Evolutionary conservation across 345 rosid species (phyloP).

Genomic region (Moringa oleifera): DNA sequence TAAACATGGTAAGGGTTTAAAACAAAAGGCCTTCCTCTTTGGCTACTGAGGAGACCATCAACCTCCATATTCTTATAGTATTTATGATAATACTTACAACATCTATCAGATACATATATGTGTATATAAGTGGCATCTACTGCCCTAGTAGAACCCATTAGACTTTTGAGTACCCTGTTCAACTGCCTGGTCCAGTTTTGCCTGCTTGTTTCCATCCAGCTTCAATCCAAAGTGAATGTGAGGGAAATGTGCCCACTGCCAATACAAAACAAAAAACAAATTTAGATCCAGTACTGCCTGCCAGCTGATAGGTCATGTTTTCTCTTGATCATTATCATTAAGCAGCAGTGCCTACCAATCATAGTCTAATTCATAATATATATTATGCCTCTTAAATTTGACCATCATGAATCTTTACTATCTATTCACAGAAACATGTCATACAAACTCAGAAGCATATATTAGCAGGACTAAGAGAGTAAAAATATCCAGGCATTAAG

Average conservation of each 20-base stretch:
- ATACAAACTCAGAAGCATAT: too few relatives aligned
- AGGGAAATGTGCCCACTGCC: slow-evolving; percentile 96
- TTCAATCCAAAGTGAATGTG: slow-evolving; percentile 88
- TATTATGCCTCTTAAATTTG: too few relatives aligned
- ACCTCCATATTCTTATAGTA: background rate
- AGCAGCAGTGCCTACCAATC: too few relatives aligned
- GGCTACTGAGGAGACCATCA: slow-evolving; percentile 17
- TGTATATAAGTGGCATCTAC: slow-evolving; percentile 13
- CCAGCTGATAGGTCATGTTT: too few relatives aligned
- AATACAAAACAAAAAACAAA: background rate
- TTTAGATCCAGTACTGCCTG: too few relatives aligned
- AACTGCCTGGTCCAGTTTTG: slow-evolving; percentile 54
- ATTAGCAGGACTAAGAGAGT: too few relatives aligned
- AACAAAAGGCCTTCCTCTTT: slow-evolving; percentile 1
- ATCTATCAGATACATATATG: slow-evolving; percentile 10
- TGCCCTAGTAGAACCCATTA: slow-evolving; percentile 53
- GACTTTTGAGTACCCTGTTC: slow-evolving; percentile 52
- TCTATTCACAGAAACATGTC: too few relatives aligned
- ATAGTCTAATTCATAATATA: too few relatives aligned
- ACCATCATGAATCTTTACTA: too few relatives aligned
- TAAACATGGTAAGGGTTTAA: slow-evolving; percentile 10
- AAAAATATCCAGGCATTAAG: too few relatives aligned
- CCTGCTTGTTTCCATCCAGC: slow-evolving; percentile 73
- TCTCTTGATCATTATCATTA: too few relatives aligned
- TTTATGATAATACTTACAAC: slow-evolving; percentile 4